phyloP scores from a whole-genome alignment of 1,139 yeast species.

The Pichia sp. region DNA sequence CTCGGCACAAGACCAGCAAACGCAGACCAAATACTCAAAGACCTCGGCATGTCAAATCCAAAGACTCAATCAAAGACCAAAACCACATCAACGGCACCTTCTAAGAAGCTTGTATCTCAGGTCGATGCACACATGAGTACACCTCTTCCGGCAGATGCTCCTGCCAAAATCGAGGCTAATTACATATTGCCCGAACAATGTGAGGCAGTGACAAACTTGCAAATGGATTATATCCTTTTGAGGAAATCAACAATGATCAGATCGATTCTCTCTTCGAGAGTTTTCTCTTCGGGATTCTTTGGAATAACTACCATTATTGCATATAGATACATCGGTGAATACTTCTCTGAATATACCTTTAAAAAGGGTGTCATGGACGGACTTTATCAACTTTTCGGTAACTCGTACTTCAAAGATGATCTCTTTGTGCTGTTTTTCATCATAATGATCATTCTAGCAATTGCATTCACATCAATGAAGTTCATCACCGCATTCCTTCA shows the following conservation, averaged over 20 bases:
- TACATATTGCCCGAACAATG: slow-evolving; percentile 48
- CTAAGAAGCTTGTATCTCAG: slow-evolving; percentile 7
- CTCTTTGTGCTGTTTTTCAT: slow-evolving; percentile 24
- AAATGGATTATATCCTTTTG: slow-evolving; percentile 57
- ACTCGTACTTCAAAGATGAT: slow-evolving; percentile 31
- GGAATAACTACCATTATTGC: slow-evolving; percentile 8
- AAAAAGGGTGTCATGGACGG: slow-evolving; percentile 13
- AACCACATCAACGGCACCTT: neutral
- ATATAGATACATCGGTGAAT: slow-evolving; percentile 12
- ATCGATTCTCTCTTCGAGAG: slow-evolving; percentile 42
- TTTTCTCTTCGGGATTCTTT: slow-evolving; percentile 22
- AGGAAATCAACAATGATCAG: slow-evolving; percentile 46
- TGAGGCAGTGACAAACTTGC: slow-evolving; percentile 53
- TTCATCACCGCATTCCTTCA: slow-evolving; percentile 32
- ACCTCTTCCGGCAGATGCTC: slow-evolving; percentile 45
- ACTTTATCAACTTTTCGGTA: slow-evolving; percentile 28
- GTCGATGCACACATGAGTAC: slow-evolving; percentile 6
- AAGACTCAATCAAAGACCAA: neutral
- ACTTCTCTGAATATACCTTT: slow-evolving; percentile 14
- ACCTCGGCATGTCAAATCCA: slow-evolving; percentile 3
- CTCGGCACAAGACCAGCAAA: slow-evolving; percentile 11
- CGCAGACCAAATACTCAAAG: slow-evolving; percentile 8
- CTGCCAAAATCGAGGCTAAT: slow-evolving; percentile 41
- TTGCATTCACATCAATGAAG: slow-evolving; percentile 26
- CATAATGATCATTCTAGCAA: slow-evolving; percentile 19